Evolutionary conservation across 169 alveolate genomes (phyloP), one percentile per base, ranked within the genome.

Genomic region (Plasmodium relictum): DNA sequence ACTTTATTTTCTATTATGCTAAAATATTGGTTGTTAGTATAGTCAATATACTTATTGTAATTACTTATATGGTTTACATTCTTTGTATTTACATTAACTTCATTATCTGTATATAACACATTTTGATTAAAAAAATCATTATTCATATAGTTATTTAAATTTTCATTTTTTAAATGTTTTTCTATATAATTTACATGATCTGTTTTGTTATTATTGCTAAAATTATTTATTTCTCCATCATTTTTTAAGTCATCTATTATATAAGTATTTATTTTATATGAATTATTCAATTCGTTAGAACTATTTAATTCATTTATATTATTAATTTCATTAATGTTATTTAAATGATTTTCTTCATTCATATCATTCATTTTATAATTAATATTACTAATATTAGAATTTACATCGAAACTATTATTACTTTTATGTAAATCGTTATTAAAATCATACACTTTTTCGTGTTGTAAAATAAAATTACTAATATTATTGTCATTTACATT

Each of bases 1-100:
- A 50, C 5, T 26, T 76, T 76, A 54, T 31, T 76, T 45, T 76
- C 89, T 24, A 76, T 62, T 37, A 50, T 26, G 16, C 44, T 76
- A 24, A 54, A 45, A 26, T 65, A 72, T 14, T 10, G 10, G 14
- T 31, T 37, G 12, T 37, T 24, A n/a, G 37, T 9, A 54, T 72
- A 18, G 52, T 37, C 41, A 1, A 18, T 41, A 39, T 52, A 72
- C 26, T 52, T 72, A 54, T 54, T 52, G 26, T 72, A 69, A 31
- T 56, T 78, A 6, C 58, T 31, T 12, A 50, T 22, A 16, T 44
- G 45, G 41, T 37, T 26, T 14, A 8, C 52, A 44, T 9, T 44
- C 4, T 41, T 24, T n/a, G 10, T 59, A 72, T 6, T 45, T 22
- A 45, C 22, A 9, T 31, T 63, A 5, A 63, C 50, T 12, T 18